A percentile compares a stretch with the other conserved stretches of the same genome.
Conservation (phyloP, 352 stramenopile genomes). For the Peronospora farinosa region DNA sequence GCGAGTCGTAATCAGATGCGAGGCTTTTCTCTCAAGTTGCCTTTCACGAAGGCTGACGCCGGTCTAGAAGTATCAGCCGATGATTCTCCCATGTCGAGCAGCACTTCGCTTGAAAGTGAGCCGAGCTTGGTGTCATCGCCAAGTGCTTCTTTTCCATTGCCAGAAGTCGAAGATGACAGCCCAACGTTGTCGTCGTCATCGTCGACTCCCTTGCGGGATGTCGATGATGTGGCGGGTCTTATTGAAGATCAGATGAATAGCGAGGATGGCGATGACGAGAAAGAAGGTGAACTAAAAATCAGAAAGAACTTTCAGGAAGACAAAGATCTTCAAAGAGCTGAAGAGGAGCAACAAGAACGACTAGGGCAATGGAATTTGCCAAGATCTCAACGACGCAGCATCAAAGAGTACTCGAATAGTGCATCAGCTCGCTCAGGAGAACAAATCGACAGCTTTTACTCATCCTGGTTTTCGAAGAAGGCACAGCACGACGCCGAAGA, state of each 20-base stretch:
- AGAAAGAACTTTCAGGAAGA: slow-evolving; percentile 29
- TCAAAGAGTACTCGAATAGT: slow-evolving; percentile 37
- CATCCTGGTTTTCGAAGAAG: slow-evolving; percentile 67
- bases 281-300: slow-evolving; percentile 21
- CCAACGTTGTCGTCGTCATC: slow-evolving; percentile 5
- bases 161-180: slow-evolving; percentile 26
- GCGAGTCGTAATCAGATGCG: slow-evolving; percentile 25
- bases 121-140: slow-evolving; percentile 25
- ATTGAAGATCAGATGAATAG: slow-evolving; percentile 30
- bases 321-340: slow-evolving; percentile 27
- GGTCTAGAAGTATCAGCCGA: slow-evolving; percentile 11
- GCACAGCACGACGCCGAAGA: slow-evolving; percentile 30
- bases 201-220: slow-evolving; percentile 3
- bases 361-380: slow-evolving; percentile 74
- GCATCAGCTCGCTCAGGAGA: slow-evolving; percentile 34
- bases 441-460: slow-evolving; percentile 71
- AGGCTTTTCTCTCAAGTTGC: slow-evolving; percentile 44
- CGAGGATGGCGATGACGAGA: slow-evolving; percentile 46
- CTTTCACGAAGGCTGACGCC: slow-evolving; percentile 39
- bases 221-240: not conserved
- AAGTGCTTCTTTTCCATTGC: slow-evolving; percentile 17
- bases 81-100: slow-evolving; percentile 23
- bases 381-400: slow-evolving; percentile 37
- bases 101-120: slow-evolving; percentile 23
- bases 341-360: slow-evolving; percentile 48